These are phyloP conservation scores for Globisporangium apiculatum DNA, from an alignment of 352 stramenopile genomes.

Conservation along the genomic window DNA sequence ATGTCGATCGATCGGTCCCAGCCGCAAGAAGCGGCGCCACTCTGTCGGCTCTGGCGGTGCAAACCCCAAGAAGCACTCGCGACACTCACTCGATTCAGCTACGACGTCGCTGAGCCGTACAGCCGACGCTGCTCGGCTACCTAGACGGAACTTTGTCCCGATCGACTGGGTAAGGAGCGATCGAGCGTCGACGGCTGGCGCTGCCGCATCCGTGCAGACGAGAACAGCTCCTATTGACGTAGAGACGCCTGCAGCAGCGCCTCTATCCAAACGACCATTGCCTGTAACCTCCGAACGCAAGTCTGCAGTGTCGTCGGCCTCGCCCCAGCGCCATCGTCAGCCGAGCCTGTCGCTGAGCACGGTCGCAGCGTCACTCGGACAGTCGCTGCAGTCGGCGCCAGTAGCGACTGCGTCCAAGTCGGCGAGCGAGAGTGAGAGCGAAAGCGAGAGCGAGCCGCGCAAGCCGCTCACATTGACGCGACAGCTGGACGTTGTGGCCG, in stretches of 20 bases:
- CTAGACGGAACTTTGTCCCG: no score
- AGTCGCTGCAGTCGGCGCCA: slow-evolving; percentile 6
- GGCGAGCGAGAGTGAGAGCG: slow-evolving; percentile 6
- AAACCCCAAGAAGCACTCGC: slow-evolving; percentile 3
- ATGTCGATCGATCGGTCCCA: neutral
- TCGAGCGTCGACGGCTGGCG: no score
- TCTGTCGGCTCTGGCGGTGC: neutral
- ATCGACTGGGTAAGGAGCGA: no score
- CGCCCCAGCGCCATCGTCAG: slow-evolving; percentile 6
- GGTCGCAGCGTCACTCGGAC: slow-evolving; percentile 14
- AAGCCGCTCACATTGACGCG: slow-evolving; percentile 7
- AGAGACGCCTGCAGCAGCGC: neutral
- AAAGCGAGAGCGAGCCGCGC: neutral
- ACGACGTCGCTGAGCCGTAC: neutral
- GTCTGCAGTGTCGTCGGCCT: slow-evolving; percentile 18
- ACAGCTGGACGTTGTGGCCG: slow-evolving; percentile 28
- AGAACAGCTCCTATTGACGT: neutral
- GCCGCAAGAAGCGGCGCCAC: slow-evolving; percentile 3
- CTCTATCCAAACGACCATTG: slow-evolving; percentile 1
- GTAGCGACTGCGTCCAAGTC: neutral
- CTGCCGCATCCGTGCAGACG: neutral
- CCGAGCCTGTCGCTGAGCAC: slow-evolving; percentile 17
- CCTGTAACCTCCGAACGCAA: neutral
- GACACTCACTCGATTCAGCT: neutral
- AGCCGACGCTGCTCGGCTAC: no score